Evolutionary conservation across 2,329 filamentous ascomycete species (phyloP).

Genomic region (Endothia cerciana): DNA sequence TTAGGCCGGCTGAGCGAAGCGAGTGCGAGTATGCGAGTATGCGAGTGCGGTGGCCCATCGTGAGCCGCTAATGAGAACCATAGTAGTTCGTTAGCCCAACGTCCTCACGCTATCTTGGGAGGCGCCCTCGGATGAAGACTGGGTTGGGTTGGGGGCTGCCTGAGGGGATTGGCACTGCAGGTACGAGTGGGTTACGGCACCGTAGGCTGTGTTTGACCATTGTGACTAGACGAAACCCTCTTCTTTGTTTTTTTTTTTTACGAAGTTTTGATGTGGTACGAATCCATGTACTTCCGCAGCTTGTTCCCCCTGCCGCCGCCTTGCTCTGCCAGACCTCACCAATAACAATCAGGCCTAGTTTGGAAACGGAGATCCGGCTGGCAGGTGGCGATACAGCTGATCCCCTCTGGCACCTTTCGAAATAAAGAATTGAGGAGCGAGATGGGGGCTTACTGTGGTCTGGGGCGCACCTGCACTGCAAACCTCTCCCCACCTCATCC

Average conservation of each 20-base stretch:
- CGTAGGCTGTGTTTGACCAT: slow-evolving; percentile 1
- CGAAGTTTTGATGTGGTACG: background rate
- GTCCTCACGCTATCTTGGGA: background rate
- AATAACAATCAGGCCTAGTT: background rate
- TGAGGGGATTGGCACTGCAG: background rate
- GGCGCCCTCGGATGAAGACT: background rate
- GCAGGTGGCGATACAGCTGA: slow-evolving; percentile 5
- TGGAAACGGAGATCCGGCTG: slow-evolving; percentile 3
- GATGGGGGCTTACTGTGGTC: background rate
- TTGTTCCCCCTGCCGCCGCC: background rate
- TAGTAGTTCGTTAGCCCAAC: background rate
- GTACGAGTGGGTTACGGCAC: background rate
- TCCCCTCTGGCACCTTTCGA: too few relatives aligned
- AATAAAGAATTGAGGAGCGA: too few relatives aligned
- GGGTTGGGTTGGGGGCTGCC: background rate
- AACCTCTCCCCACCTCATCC: background rate
- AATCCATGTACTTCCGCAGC: slow-evolving; percentile 6
- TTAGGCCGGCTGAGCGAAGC: background rate
- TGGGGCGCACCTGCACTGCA: background rate
- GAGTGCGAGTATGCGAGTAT: slow-evolving; percentile 17
- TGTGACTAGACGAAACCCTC: background rate
- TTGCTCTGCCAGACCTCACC: slow-evolving; percentile 5
- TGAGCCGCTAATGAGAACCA: background rate
- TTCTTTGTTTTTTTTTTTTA: background rate
- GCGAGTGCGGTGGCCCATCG: background rate